Evolutionary conservation across 768 basidiomycete species (phyloP), one percentile per base, ranked within the genome.

Genomic region (Rossbeevera mucosa): DNA sequence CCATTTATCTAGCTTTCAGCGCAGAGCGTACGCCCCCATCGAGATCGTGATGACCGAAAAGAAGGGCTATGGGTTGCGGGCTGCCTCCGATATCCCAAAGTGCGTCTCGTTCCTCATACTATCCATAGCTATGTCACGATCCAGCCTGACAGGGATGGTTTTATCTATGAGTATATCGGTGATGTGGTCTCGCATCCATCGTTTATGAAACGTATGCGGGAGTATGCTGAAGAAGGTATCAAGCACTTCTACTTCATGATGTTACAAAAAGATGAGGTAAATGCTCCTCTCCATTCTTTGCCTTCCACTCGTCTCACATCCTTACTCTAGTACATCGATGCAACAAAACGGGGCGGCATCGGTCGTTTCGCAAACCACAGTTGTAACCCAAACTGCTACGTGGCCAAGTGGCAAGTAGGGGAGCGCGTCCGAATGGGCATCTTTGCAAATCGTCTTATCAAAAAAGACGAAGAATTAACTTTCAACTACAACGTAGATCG

Each of bases 401-500:
- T 99, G 7, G 93, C 94, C 25, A 97, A 96, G 71, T 99, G 96
- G 96, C 92, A 93, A 4, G 80, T 98, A 26, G 94, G 89, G 8
- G 72, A 80, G 28, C 80, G 86, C 40, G 83, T 98, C 56, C 86
- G 96, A 30, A 97, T 97, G 95, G 96, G 94, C 42, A 97, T 98
- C 60, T 99, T 98, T 63, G 85, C 95, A n/a, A 92, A 86, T 62
- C 79, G 91, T 40, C 57, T 76, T 48, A 86, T 97, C 58, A 69
- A 78, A 65, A 81, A 80, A 64, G 69, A 90, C 56, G 94, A 96
- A 64, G 94, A 97, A 70, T 70, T 97, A 60, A 98, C 96, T 0
- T 98, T 98, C 76, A 98, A 99, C 71, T 99, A 99, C 68, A 99
- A 99, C 67, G 96, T 98, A 36, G 96, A 98, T 70, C 91, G 96